phyloP scores from a whole-genome alignment of 1,284 basidiomycete genomes.

The Sanghuangporus sanghuang region DNA sequence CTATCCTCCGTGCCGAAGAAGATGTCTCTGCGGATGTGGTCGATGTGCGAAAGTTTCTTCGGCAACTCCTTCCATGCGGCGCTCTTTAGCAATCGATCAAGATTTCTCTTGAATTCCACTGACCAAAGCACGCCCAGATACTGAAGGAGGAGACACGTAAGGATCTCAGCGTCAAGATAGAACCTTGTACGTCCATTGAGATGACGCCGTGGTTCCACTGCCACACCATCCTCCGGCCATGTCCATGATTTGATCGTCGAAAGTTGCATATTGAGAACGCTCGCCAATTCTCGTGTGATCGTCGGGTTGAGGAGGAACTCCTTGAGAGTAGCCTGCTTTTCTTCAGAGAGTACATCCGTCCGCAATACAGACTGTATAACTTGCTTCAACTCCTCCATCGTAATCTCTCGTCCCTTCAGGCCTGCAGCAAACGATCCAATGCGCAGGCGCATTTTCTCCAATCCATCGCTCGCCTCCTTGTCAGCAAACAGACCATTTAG shows the following conservation, averaged over 20 bases:
- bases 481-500: conserved; percentile 32
- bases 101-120: conserved; percentile 31
- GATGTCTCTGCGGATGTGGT: conserved; percentile 8
- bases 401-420: conserved; percentile 25
- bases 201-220: conserved; percentile 38
- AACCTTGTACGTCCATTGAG: conserved; percentile 43
- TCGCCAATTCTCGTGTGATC: conserved; percentile 35
- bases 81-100: conserved; percentile 28
- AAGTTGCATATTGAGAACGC: conserved; percentile 39
- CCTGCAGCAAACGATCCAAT: too few species aligned
- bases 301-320: conserved; percentile 35
- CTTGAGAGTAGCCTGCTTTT: conserved; percentile 34
- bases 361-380: conserved; percentile 32
- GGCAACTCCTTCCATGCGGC: conserved; percentile 30
- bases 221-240: conserved; percentile 37
- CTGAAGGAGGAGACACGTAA: conserved; percentile 39
- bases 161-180: conserved; percentile 40
- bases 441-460: too few species aligned
- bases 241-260: conserved; percentile 34
- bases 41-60: not conserved
- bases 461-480: conserved; percentile 25
- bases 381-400: conserved; percentile 24
- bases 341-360: conserved; percentile 34
- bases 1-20: not conserved
- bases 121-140: conserved; percentile 38